phyloP scores from a whole-genome alignment of 2,329 filamentous ascomycete genomes.

The Talaromyces sp. region DNA sequence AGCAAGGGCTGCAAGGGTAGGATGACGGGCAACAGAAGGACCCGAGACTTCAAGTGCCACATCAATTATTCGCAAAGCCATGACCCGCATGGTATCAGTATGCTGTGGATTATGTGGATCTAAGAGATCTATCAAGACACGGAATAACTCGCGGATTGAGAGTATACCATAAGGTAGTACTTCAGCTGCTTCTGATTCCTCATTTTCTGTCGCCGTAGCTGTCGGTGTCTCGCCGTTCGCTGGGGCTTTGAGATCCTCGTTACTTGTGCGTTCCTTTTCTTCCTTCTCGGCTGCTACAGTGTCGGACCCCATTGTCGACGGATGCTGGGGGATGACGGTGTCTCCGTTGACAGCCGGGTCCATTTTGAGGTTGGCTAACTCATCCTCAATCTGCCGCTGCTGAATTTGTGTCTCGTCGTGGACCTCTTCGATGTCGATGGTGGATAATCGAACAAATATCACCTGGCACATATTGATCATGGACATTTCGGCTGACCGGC shows the following conservation, averaged over 20 bases:
- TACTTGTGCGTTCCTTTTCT: conserved; percentile 32
- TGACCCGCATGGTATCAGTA: conserved; percentile 92
- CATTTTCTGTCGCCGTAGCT: conserved; percentile 36
- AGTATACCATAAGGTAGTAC: conserved; percentile 89
- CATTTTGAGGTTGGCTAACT: conserved; percentile 77
- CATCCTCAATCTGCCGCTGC: conserved; percentile 52
- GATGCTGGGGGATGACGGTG: conserved; percentile 53
- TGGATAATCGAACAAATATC: conserved; percentile 89
- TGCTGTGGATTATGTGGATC: conserved; percentile 91
- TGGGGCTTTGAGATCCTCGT: conserved; percentile 33
- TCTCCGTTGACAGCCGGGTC: conserved; percentile 69
- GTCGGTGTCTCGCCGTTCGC: conserved; percentile 33
- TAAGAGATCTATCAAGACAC: conserved; percentile 87
- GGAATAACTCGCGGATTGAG: conserved; percentile 89
- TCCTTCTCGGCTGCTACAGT: conserved; percentile 26
- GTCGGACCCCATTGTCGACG: conserved; percentile 39
- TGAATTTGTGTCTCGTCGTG: conserved; percentile 64
- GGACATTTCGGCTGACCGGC: conserved; percentile 87
- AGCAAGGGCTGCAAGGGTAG: conserved; percentile 78
- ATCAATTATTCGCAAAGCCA: conserved; percentile 95
- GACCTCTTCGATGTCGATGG: conserved; percentile 69
- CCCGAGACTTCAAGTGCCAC: conserved; percentile 95
- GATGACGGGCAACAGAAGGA: conserved; percentile 89
- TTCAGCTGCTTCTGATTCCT: conserved; percentile 47
- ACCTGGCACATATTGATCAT: conserved; percentile 99